Evolutionary conservation across 768 basidiomycete species (phyloP), one percentile per base, ranked within the genome.

Genomic region (Phylloporus scabripes): DNA sequence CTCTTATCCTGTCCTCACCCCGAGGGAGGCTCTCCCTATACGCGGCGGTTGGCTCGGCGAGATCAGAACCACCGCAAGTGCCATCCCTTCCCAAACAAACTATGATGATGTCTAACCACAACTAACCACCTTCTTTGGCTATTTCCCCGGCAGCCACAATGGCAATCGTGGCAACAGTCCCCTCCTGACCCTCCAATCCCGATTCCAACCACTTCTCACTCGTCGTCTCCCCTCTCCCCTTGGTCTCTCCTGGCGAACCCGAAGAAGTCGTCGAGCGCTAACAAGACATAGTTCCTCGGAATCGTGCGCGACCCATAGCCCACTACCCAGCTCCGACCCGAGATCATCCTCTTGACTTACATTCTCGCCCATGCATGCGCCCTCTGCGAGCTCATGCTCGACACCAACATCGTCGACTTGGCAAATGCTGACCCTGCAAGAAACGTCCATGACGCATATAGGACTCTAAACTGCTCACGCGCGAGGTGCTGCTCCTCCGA

Each of bases 21-120:
- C 68, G 44, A 60, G 60, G 45, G 60, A 60, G 7, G 66, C 68
- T 29, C 55, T 68, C 51, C 58, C 52, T 14, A 52, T 62, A 40
- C 64, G 58, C 37, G 64, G 59, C 11, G 56, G 55, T 18, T 68
- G 64, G 59, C 66, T 68, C 20, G 70, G 65, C n/a, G 66, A 72
- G 31, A 62, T 75, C 26, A 59, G 45, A 42, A 55, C 55, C 9
- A 55, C 53, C 1, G 36, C 50, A 7, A 65, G 17, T 58, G 51
- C 20, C 42, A 51, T 8, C 1, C 20, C 26, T 12, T 14, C 18
- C 24, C 28, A 10, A 29, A 11, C 10, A 29, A 29, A 1, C n/a
- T n/a, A n/a, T n/a, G n/a, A n/a, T n/a, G n/a, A n/a, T n/a, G n/a
- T n/a, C n/a, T n/a, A n/a, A n/a, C n/a, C n/a, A n/a, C n/a, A n/a